A percentile compares a stretch with the other conserved stretches of the same genome.
phyloP scores from a whole-genome alignment of 1,284 basidiomycete species.

The Ceratobasidium sp. region DNA sequence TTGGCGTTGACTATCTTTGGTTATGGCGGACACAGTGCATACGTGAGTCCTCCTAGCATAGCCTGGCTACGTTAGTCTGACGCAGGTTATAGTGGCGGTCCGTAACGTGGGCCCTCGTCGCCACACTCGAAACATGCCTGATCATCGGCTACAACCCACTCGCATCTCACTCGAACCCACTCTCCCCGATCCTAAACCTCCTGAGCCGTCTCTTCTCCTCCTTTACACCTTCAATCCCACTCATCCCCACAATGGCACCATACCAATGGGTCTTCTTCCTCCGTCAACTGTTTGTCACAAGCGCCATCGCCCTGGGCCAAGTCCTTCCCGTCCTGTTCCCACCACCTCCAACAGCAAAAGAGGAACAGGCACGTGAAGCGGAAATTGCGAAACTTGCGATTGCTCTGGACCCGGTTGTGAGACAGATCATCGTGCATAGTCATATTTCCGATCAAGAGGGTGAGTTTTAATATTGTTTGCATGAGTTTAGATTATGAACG shows the following conservation, averaged over 20 bases:
- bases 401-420: conserved; percentile 22
- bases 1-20: conserved; percentile 75
- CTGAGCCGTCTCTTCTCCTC: conserved; percentile 49
- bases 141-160: conserved; percentile 63
- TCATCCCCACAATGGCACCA: conserved; percentile 72
- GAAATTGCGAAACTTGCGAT: conserved; percentile 35
- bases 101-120: conserved; percentile 64
- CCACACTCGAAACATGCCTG: conserved; percentile 72
- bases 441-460: conserved; percentile 14
- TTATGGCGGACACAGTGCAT: conserved; percentile 70
- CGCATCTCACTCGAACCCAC: conserved; percentile 55
- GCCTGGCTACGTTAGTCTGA: conserved; percentile 35
- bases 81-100: conserved; percentile 75
- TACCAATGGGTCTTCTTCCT: conserved; percentile 81
- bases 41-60: conserved; percentile 66
- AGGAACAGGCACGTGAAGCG: conserved; percentile 22
- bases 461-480: background rate
- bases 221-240: conserved; percentile 59
- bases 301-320: conserved; percentile 76
- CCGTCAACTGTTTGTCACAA: conserved; percentile 80
- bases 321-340: conserved; percentile 75
- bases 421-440: conserved; percentile 30
- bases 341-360: conserved; percentile 19
- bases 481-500: background rate
- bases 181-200: conserved; percentile 47